phyloP scores from a whole-genome alignment of 345 rosid genomes.

The Conringia planisiliqua region DNA sequence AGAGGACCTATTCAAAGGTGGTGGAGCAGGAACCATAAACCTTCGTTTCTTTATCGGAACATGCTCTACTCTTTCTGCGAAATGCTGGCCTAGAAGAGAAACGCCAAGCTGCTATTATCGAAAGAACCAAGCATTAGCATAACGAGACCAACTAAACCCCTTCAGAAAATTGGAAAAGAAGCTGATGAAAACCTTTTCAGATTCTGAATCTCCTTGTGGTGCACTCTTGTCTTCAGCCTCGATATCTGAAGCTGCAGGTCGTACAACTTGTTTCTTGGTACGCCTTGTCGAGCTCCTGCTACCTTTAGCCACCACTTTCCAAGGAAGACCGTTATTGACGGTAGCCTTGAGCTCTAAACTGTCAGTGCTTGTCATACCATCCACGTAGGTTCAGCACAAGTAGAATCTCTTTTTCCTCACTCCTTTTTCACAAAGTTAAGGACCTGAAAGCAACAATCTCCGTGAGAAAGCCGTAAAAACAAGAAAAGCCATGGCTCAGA shows the following conservation, averaged over 20 bases:
- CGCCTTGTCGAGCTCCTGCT: conserved; percentile 54
- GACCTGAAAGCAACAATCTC: conserved; percentile 8
- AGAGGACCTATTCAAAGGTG: conserved; percentile 31
- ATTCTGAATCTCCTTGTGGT: conserved; percentile 37
- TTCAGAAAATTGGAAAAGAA: background rate
- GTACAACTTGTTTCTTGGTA: conserved; percentile 33
- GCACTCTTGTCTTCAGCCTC: conserved; percentile 26
- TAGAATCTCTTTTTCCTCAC: background rate
- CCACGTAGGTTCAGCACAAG: conserved; percentile 5
- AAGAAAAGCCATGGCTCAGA: background rate
- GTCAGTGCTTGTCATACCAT: conserved; percentile 47
- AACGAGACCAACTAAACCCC: background rate
- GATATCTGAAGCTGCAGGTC: conserved; percentile 15
- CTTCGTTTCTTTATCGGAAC: conserved; percentile 62
- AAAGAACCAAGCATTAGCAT: background rate
- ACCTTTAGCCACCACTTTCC: conserved; percentile 56
- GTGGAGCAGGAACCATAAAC: conserved; percentile 32
- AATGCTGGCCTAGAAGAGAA: conserved; percentile 48
- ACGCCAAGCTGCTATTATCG: conserved; percentile 47
- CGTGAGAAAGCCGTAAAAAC: background rate
- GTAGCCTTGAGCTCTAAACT: conserved; percentile 43
- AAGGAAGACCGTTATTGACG: conserved; percentile 47
- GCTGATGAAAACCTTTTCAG: conserved; percentile 48
- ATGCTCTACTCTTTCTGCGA: conserved; percentile 44
- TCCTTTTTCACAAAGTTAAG: background rate